Percentiles rank a stretch among this genome's conserved stretches.
Conservation (phyloP, 1,284 basidiomycete genomes). For the Farysia itapuensis region DNA sequence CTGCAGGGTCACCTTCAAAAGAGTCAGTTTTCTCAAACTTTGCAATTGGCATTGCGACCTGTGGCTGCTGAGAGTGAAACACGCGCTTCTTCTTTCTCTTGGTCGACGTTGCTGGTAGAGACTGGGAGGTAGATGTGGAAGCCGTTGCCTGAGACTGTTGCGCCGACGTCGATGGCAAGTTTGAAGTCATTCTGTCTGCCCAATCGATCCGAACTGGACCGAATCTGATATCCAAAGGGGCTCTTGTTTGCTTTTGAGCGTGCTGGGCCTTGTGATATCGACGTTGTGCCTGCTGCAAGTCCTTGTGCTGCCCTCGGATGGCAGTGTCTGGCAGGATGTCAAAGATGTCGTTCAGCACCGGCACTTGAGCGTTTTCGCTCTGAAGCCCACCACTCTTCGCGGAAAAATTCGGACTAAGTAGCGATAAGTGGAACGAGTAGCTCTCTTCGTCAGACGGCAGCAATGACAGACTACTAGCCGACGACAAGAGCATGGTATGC, state of each 20-base stretch:
- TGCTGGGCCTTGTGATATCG: too few species aligned
- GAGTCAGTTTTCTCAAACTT: conserved; percentile 43
- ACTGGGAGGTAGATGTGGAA: background rate
- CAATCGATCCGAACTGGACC: conserved; percentile 46
- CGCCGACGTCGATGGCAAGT: background rate
- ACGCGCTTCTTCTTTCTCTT: conserved; percentile 11
- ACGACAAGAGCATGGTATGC: too few species aligned
- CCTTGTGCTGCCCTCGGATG: conserved; percentile 17
- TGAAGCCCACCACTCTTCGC: too few species aligned
- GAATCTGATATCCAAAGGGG: conserved; percentile 40
- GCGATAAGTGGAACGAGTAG: conserved; percentile 34
- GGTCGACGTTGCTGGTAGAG: background rate
- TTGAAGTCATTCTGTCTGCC: conserved; percentile 14
- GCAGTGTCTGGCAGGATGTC: conserved; percentile 15
- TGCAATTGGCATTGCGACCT: conserved; percentile 27
- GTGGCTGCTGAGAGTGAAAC: conserved; percentile 28
- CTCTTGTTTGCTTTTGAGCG: too few species aligned
- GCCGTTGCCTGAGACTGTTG: conserved; percentile 1
- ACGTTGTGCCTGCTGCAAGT: too few species aligned
- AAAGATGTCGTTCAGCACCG: conserved; percentile 13
- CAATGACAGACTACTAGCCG: too few species aligned
- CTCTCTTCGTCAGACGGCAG: too few species aligned
- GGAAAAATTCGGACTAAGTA: too few species aligned
- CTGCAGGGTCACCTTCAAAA: conserved; percentile 23
- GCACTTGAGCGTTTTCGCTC: too few species aligned